Base-by-base conservation (phyloP, 2,329 filamentous ascomycete genomes). In the Colletotrichum abscissum region DNA sequence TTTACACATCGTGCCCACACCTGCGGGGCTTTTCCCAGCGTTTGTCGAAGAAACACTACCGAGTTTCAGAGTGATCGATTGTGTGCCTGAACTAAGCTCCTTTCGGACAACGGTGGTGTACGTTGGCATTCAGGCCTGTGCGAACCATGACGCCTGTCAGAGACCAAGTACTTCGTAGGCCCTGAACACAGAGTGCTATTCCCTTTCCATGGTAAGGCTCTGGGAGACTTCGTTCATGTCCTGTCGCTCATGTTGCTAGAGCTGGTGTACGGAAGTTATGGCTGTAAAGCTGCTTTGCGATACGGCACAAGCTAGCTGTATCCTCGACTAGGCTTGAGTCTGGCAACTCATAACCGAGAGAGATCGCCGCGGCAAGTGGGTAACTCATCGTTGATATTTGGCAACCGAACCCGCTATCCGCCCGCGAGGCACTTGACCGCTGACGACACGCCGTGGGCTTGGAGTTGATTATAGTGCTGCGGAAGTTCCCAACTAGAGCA, bases 11-110 rank as follows among this genome's bases (percentile, higher is more conserved):
- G 38, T 42, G 22, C n/a, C 42, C 42, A 35, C 67, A 56, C 68
- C 42, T 38, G 56, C 49, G 46, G 28, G 63, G 68, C 63, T 72
- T 67, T 69, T 49, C 56, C 71, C 67, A 71, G 63, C 58, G 67
- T 62, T 71, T 66, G 55, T 72, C 63, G 59, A 72, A 62, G 72
- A 72, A 72, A 74, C 72, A 67, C 68, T 72, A 64, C 68, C 72
- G 59, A 73, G 72, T 74, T 74, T 74, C 72, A 74, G 72, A 74
- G 56, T 73, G 22, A 58, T 67, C 69, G 62, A 64, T 72, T 24
- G 60, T 73, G 72, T 74, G 67, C 72, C 72, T 73, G 69, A 5
- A 65, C 72, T 63, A 74, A 57, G 14, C 72, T 52, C 5, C 7
- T 74, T 73, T 46, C n/a, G 60, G 60, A 42, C 12, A 56, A 38